phyloP scores from a whole-genome alignment of 2,329 filamentous ascomycete genomes.

The Exophiala xenobiotica region DNA sequence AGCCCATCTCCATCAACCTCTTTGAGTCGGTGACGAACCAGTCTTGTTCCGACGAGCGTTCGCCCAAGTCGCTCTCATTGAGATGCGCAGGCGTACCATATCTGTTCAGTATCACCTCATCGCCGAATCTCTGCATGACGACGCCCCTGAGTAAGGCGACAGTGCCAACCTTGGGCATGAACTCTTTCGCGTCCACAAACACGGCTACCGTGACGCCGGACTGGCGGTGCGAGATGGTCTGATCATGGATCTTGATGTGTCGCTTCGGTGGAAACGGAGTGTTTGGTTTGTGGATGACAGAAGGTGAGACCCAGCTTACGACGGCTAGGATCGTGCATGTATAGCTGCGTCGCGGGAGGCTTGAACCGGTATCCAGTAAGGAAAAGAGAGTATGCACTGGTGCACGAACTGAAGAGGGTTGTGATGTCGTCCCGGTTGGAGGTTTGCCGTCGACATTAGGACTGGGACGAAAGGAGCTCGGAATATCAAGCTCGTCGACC shows the following conservation, averaged over 20 bases:
- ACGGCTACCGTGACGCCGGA: constrained; percentile 33
- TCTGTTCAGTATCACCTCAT: constrained; percentile 34
- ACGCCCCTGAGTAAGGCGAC: constrained; percentile 32
- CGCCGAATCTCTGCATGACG: constrained; percentile 33
- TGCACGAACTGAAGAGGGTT: too few species aligned
- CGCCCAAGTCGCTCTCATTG: neutral
- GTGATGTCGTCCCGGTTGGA: too few species aligned
- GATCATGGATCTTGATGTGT: constrained; percentile 34
- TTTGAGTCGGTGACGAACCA: constrained; percentile 31
- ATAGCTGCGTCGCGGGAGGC: constrained; percentile 31
- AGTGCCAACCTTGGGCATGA: constrained; percentile 32
- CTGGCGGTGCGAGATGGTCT: constrained; percentile 23
- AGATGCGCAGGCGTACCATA: constrained; percentile 30
- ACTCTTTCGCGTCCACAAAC: constrained; percentile 33
- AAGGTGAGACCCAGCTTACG: constrained; percentile 32
- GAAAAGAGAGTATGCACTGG: constrained; percentile 27
- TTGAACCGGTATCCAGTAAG: constrained; percentile 20
- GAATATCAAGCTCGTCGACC: too few species aligned
- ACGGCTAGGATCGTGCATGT: constrained; percentile 31
- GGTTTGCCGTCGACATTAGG: neutral
- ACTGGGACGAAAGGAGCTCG: too few species aligned
- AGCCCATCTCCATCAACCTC: constrained; percentile 22
- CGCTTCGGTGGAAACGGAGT: constrained; percentile 33
- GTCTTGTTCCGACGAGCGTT: constrained; percentile 13
- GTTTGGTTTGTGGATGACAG: constrained; percentile 27